Conservation (phyloP, 2,329 filamentous ascomycete genomes). For the Teratosphaeria pseudoeucalypti region DNA sequence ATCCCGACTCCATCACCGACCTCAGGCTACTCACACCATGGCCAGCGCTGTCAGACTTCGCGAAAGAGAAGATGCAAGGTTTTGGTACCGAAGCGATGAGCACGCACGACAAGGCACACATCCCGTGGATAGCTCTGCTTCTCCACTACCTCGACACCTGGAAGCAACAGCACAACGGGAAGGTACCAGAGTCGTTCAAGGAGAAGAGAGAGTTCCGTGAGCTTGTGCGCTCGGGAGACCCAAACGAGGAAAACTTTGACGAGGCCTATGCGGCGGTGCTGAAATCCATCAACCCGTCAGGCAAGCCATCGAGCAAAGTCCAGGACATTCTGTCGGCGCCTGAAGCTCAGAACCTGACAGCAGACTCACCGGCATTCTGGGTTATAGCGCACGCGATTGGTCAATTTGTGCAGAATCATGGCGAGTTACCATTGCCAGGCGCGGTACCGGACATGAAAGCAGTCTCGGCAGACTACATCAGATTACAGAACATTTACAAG, state of each 20-base stretch:
- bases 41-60: conserved; percentile 65
- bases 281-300: conserved; percentile 61
- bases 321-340: conserved; percentile 68
- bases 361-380: conserved; percentile 65
- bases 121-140: conserved; percentile 77
- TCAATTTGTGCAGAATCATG: conserved; percentile 63
- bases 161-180: conserved; percentile 60
- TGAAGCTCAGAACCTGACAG: conserved; percentile 40
- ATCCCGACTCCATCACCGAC: conserved; percentile 73
- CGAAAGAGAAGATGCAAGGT: conserved; percentile 53
- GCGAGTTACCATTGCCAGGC: conserved; percentile 71
- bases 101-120: conserved; percentile 77
- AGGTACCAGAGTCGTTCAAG: conserved; percentile 61
- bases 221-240: conserved; percentile 64
- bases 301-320: conserved; percentile 57
- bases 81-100: conserved; percentile 53
- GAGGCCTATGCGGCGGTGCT: conserved; percentile 81
- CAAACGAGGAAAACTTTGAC: conserved; percentile 81
- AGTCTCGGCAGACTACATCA: conserved; percentile 77
- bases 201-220: conserved; percentile 79
- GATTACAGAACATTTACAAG: conserved; percentile 89
- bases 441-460: conserved; percentile 97
- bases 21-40: conserved; percentile 76
- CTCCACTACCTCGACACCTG: conserved; percentile 74
- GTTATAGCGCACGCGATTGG: conserved; percentile 71